Evolutionary conservation across 2,329 filamentous ascomycete genomes (phyloP), one percentile per base, ranked within the genome.

Genomic region (Apiospora malaysiana): DNA sequence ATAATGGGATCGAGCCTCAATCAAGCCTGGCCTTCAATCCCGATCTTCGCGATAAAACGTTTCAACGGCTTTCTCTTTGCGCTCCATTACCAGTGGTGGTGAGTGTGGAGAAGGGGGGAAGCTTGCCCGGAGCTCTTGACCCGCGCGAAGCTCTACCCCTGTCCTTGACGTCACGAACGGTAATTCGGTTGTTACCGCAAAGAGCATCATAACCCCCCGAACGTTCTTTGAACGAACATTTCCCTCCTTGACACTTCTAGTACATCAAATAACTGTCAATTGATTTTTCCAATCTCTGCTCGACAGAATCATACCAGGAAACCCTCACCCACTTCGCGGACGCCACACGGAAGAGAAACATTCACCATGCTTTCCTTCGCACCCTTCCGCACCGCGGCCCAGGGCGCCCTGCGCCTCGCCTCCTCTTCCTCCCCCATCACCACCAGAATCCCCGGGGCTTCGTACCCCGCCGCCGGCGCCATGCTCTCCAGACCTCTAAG

Each of bases 341-440:
- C n/a, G 21, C 12, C 27, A 40, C 9, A 23, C 27, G 5, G 5
- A 47, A 23, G 32, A n/a, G 32, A 63, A 49, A 2, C 9, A 4
- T 46, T 46, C 70, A 73, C 5, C 23, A 76, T 76, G 74, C 71
- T 74, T 25, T 71, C 70, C 70, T 70, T 74, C 47, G 72, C 74
- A 23, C 70, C 71, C 47, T 47, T 76, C 25, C 75, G 75, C 72
- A 71, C 72, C 68, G 73, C 73, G 72, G 69, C 74, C 67, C 68
- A 72, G 42, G 47, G 71, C 65, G 8, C 72, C 70, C 65, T 71
- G 65, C 69, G 71, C 69, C 21, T 68, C 59, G 45, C 70, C 45
- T 66, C 12, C 42, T 16, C 42, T 6, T 32, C 32, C 45, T 66
- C 12, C 42, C 5, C 42, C 32, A 4, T 6, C 32, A 32, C 32